phyloP scores from a whole-genome alignment of 306 rosid species.

The Quercus dentata region DNA sequence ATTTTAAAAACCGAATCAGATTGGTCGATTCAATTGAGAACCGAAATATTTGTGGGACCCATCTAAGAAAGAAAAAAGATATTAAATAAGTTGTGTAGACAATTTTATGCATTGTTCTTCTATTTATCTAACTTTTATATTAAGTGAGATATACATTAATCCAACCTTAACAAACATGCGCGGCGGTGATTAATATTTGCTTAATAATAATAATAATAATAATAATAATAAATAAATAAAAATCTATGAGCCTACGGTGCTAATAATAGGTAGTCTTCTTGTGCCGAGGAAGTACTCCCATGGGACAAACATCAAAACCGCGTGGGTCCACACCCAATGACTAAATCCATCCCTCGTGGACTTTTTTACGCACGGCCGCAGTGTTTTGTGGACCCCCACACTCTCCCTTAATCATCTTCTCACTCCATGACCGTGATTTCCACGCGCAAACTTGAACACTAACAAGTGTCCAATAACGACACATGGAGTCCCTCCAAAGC shows the following conservation, averaged over 20 bases:
- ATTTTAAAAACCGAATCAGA: no score
- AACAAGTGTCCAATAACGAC: conserved; percentile 7
- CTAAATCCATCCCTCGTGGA: conserved; percentile 31
- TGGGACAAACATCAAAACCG: conserved; percentile 32
- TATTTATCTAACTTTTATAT: no score
- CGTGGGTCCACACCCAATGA: conserved; percentile 61
- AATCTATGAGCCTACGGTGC: no score
- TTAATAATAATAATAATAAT: no score
- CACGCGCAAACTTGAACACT: not conserved
- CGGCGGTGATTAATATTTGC: accelerated
- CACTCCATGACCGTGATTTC: not conserved
- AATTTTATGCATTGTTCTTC: no score
- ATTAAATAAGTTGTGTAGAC: no score
- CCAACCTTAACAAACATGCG: no score
- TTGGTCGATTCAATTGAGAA: no score
- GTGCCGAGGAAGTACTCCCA: not conserved
- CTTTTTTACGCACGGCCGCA: conserved; percentile 36
- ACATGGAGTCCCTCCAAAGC: not conserved
- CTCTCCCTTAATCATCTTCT: not conserved
- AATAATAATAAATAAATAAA: no score
- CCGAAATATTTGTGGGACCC: no score
- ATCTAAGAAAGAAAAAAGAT: no score
- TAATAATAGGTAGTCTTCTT: not conserved
- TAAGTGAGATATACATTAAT: no score
- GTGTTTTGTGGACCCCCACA: conserved; percentile 32